Evolutionary conservation across 179 eudicot genomes (phyloP).

Genomic region (Silene noctiflora): DNA sequence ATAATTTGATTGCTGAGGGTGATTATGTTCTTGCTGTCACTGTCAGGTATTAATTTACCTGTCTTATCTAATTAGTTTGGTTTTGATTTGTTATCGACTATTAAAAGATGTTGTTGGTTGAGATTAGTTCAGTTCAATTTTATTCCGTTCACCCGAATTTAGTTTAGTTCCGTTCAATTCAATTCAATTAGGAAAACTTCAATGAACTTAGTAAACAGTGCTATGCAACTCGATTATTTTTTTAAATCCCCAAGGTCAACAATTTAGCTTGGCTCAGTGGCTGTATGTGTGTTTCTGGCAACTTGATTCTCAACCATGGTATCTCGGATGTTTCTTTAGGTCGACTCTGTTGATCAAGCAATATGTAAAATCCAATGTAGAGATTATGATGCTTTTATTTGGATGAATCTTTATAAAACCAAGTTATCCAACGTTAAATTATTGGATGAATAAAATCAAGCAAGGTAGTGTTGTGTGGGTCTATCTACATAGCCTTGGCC

Average conservation of each 20-base stretch:
- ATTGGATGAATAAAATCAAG: no score
- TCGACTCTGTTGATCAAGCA: no score
- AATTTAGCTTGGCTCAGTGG: neutral
- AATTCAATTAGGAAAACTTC: neutral
- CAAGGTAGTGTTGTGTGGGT: no score
- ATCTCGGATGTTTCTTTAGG: neutral
- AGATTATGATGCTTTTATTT: no score
- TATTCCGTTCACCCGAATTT: neutral
- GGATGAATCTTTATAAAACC: no score
- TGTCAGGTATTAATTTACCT: slow-evolving; percentile 39
- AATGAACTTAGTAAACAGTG: neutral
- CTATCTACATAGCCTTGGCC: no score
- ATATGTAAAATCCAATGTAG: no score
- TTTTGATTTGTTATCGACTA: neutral
- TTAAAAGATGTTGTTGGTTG: no score
- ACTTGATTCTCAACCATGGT: neutral
- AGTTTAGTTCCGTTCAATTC: neutral
- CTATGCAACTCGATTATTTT: neutral
- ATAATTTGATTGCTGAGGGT: slow-evolving; percentile 72
- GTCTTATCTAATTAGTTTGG: neutral
- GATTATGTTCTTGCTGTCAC: slow-evolving; percentile 70
- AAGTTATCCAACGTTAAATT: no score
- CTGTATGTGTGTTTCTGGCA: neutral
- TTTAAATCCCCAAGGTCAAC: neutral
- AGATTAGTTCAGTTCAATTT: neutral